Conservation (phyloP, 1,139 yeast species). For the Blastobotrys elegans region DNA sequence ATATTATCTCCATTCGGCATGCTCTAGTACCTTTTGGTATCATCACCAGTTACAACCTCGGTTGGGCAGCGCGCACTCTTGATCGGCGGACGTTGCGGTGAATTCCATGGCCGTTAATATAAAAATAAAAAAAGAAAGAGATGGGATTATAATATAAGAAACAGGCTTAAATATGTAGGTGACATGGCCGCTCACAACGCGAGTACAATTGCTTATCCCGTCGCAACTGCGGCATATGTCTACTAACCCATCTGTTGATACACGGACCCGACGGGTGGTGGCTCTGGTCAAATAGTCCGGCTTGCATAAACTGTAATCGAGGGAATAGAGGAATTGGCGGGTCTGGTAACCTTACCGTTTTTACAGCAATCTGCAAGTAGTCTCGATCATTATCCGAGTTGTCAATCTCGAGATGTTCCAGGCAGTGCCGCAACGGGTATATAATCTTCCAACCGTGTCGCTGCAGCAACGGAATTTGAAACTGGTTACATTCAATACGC, state of each 20-base stretch:
- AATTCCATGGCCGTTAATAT: too few relatives aligned
- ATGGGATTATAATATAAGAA: too few relatives aligned
- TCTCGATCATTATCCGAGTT: not conserved
- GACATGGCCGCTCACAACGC: not conserved
- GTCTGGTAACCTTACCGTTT: not conserved
- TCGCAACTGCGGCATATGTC: not conserved
- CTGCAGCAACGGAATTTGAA: not conserved
- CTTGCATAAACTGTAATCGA: not conserved
- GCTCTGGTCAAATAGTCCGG: not conserved
- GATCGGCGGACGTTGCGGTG: too few relatives aligned
- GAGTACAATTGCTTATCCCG: not conserved
- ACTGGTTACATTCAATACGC: not conserved
- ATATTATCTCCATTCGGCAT: too few relatives aligned
- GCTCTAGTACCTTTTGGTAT: too few relatives aligned
- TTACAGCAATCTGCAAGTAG: not conserved
- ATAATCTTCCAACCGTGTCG: not conserved
- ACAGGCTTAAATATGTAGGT: too few relatives aligned
- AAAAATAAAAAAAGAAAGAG: too few relatives aligned
- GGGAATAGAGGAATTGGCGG: not conserved
- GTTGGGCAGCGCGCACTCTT: too few relatives aligned
- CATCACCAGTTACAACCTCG: too few relatives aligned
- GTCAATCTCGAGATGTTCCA: not conserved
- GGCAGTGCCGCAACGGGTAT: not conserved
- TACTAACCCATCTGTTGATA: not conserved
- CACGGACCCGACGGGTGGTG: not conserved